phyloP scores from a whole-genome alignment of 2,329 filamentous ascomycete genomes.

The Tolypocladium ophioglossoides region DNA sequence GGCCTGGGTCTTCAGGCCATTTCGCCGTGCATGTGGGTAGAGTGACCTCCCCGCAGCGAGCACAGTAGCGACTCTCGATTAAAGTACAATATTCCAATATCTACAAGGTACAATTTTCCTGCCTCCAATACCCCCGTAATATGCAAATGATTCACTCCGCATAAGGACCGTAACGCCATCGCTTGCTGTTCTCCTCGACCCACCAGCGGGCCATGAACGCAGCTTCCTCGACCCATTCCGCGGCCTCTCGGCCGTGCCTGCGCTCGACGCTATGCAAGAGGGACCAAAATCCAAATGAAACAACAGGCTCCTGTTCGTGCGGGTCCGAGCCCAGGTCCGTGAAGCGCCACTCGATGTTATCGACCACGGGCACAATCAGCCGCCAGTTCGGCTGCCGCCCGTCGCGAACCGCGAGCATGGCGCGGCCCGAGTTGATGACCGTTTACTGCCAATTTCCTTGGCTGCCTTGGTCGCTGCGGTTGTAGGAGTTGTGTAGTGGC shows the following conservation, averaged over 20 bases:
- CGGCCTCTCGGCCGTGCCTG: constrained; percentile 11
- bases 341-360: constrained; percentile 20
- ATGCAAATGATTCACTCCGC: no score
- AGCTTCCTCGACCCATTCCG: constrained; percentile 20
- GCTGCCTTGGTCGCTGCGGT: constrained; percentile 12
- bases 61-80: no score
- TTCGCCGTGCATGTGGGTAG: no score
- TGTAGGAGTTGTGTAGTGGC: constrained; percentile 12
- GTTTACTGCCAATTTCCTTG: constrained; percentile 14
- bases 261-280: constrained; percentile 10
- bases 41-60: no score
- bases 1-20: no score
- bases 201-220: constrained; percentile 21
- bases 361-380: constrained; percentile 12
- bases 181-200: constrained; percentile 22
- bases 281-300: constrained; percentile 13
- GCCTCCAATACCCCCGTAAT: no score
- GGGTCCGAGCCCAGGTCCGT: constrained; percentile 17
- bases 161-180: constrained; percentile 16
- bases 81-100: no score
- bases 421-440: constrained; percentile 15
- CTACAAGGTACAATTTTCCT: no score
- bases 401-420: constrained; percentile 11
- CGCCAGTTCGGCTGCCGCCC: constrained; percentile 10
- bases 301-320: constrained; percentile 14